These are phyloP conservation scores for Neonothopanus nambi DNA, from an alignment of 1,284 basidiomycete species.

Conservation along the genomic window DNA sequence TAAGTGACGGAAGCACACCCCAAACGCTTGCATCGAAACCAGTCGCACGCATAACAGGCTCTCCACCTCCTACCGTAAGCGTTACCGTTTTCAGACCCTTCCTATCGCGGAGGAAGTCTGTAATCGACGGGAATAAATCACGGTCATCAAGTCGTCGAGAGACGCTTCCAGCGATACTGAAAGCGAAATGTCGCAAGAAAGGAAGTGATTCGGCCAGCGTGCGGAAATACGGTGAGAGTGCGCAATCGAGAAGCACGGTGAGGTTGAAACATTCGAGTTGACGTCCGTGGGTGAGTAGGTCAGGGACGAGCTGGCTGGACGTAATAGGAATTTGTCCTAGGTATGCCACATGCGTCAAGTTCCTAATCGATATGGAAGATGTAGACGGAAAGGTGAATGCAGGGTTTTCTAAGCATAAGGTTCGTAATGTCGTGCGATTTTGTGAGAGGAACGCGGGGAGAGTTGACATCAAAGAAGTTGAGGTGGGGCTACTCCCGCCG, in stretches of 20 bases:
- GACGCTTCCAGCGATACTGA: constrained; percentile 40
- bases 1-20: constrained; percentile 66
- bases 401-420: constrained; percentile 53
- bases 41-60: constrained; percentile 42
- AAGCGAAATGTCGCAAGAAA: constrained; percentile 63
- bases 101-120: constrained; percentile 64
- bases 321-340: constrained; percentile 50
- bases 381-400: constrained; percentile 55
- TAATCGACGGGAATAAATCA: constrained; percentile 66
- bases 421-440: constrained; percentile 54
- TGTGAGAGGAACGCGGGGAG: constrained; percentile 45
- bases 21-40: constrained; percentile 69
- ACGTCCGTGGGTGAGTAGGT: constrained; percentile 57
- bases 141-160: constrained; percentile 37
- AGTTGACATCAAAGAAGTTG: constrained; percentile 15
- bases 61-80: constrained; percentile 42
- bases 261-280: constrained; percentile 64
- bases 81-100: constrained; percentile 52
- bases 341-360: constrained; percentile 65
- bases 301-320: constrained; percentile 51
- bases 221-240: constrained; percentile 50
- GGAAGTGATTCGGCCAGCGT: constrained; percentile 43
- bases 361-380: constrained; percentile 53
- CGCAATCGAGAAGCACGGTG: constrained; percentile 50
- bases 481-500: constrained; percentile 36